Evolutionary conservation across 495 filamentous ascomycete genomes (phyloP), one percentile per base, ranked within the genome.

Genomic region (Thozetella sp.): DNA sequence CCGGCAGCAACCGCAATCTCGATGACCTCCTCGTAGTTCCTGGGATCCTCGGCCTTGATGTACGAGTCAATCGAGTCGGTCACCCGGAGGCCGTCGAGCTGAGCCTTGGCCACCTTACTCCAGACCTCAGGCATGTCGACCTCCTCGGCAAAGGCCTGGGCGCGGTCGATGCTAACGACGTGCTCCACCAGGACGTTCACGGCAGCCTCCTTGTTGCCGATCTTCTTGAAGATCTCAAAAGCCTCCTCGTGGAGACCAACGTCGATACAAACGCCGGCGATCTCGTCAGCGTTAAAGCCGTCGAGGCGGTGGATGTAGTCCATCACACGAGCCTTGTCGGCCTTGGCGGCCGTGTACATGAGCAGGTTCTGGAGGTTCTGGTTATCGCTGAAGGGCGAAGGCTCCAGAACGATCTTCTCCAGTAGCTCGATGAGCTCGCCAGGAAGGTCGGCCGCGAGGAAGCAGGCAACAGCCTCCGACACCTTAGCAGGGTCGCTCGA

Each of bases 391-490:
- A 99, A 98, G 23, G 91, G 88, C 11, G 93, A 96, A 19, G 96
- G 96, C 77, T 99, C 96, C 22, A 99, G 83, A 53, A 99, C 95
- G 60, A 99, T 99, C 88, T 99, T 99, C 79, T 99, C 96, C 13
- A 99, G 85, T 45, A 99, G 86, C 74, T 99, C 96, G 60, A 99
- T 97, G 37, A 99, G 81, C 77, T 99, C 96, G 25, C 86, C 88
- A 6, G 96, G 96, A 59, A 99, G 81, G 67, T 99, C 96, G 57
- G 87, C 88, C 34, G 86, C 86, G 55, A 99, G 83, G 81, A 99
- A 97, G 34, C 92, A 90, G 64, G 93, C 90, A 51, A 99, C 95
- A 37, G 96, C 96, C 58, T 96, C 83, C 15, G 93, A 97, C 34
- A 99, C 93, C 78, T 96, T 95, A 65, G 96, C 90, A 2, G 95